Base-by-base conservation (phyloP, 2,329 filamentous ascomycete genomes). In the Lachnellula arida region DNA sequence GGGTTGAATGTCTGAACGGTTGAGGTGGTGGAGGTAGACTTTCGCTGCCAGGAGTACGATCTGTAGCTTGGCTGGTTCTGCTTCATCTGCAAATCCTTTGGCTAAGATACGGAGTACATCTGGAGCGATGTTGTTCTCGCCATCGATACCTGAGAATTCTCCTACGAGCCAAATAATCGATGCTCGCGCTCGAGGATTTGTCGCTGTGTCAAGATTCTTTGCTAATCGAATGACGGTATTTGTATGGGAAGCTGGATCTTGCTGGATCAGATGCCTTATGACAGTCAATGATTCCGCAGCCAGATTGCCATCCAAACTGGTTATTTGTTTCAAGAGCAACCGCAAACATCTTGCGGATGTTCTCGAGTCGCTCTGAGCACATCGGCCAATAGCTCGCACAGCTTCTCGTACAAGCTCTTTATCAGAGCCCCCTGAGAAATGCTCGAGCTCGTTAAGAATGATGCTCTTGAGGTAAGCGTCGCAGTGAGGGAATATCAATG, bases 151-250 rank as follows among this genome's bases (percentile, higher is more conserved):
- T 0, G 93, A 85, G 65, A 95, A 97, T 72, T 99, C 94, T 46
- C 94, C 94, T 0, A 97, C 92, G 0, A 99, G 82, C 94, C 94
- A 99, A 64, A 99, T 88, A 60, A 99, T 97, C 49, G 90, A 96
- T 3, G 94, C 94, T 62, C 94, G 82, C 3, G 94, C 94, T 58
- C 91, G 87, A 1, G 94, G 86, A 59, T 94, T 92, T 0, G 88
- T 90, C 1, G 91, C 89, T 3, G 87, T 88, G 67, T 97, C 94
- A 2, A 99, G 81, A 59, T 96, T 92, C 72, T 91, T 94, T 5
- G 94, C 94, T 49, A 99, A 75, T 47, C 91, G 83, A 35, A 97
- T 84, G 1, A 97, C 91, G 0, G 94, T 99, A 43, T 86, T 87
- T 11, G 84, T 81, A 69, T 99, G 94, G 3, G 85, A 84, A 28